These are phyloP conservation scores for Monosporascus ibericus DNA, from an alignment of 2,329 filamentous ascomycete species.

Conservation along the genomic window DNA sequence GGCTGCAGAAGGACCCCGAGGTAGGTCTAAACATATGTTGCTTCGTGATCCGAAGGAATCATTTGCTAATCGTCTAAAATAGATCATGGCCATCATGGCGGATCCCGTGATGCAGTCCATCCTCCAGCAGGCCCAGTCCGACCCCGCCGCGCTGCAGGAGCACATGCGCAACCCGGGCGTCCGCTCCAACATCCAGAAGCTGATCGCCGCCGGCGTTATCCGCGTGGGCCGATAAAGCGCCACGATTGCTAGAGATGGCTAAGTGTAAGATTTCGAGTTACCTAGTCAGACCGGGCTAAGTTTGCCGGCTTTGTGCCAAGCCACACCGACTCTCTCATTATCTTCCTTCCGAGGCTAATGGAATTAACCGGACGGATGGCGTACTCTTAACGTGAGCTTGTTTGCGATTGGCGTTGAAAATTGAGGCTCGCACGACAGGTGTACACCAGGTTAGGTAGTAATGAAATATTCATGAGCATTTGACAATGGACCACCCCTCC, in stretches of 20 bases:
- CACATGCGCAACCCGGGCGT: constrained; percentile 94
- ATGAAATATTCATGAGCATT: not conserved
- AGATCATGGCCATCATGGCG: constrained; percentile 85
- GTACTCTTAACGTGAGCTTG: not conserved
- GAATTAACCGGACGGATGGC: not conserved
- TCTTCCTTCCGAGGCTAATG: not conserved
- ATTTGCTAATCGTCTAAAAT: constrained; percentile 19
- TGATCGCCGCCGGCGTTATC: constrained; percentile 89
- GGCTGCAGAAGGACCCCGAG: constrained; percentile 85
- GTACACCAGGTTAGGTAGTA: not conserved
- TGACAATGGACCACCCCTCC: not conserved
- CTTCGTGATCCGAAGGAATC: not conserved
- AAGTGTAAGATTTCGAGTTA: not conserved
- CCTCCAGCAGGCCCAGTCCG: constrained; percentile 89
- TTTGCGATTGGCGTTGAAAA: not conserved
- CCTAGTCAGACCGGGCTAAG: too few species aligned
- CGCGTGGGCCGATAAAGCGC: constrained; percentile 51
- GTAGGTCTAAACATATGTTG: constrained; percentile 42
- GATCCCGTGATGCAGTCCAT: constrained; percentile 98
- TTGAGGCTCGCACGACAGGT: not conserved
- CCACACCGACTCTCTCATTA: not conserved
- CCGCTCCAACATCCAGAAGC: constrained; percentile 84
- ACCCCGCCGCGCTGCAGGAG: constrained; percentile 87
- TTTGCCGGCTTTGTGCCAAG: too few species aligned
- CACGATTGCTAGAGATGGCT: not conserved